phyloP scores from a whole-genome alignment of 2,329 filamentous ascomycete genomes.

The Volutella citrinella region DNA sequence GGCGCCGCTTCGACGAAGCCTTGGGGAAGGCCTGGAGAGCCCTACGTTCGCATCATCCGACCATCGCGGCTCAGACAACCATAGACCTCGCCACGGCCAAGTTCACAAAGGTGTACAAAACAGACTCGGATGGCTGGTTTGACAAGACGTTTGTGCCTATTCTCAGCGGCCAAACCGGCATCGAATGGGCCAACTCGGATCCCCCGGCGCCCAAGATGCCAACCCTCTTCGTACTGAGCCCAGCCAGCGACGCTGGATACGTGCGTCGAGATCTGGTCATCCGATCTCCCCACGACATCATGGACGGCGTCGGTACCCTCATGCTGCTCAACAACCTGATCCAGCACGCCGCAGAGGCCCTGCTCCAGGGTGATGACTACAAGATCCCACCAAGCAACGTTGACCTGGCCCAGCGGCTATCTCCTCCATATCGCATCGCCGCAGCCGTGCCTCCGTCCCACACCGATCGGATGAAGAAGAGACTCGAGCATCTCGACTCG shows the following conservation, averaged over 20 bases:
- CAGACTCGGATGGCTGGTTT: constrained; percentile 24
- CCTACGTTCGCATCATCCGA: constrained; percentile 31
- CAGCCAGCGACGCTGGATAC: neutral
- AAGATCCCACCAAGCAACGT: constrained; percentile 16
- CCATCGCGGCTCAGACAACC: constrained; percentile 27
- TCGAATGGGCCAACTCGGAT: constrained; percentile 33
- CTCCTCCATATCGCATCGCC: constrained; percentile 10
- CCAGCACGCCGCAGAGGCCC: constrained; percentile 20
- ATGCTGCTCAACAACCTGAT: constrained; percentile 31
- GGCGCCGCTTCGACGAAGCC: constrained; percentile 31
- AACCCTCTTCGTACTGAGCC: constrained; percentile 31
- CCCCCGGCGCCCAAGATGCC: constrained; percentile 29
- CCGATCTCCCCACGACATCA: constrained; percentile 36
- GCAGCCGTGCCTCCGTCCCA: too few relatives aligned
- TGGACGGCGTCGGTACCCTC: constrained; percentile 38
- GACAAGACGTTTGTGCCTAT: constrained; percentile 27
- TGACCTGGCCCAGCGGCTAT: constrained; percentile 14
- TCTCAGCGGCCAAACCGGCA: constrained; percentile 20
- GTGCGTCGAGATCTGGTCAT: constrained; percentile 31
- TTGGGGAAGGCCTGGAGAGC: constrained; percentile 32
- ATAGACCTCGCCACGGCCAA: constrained; percentile 14
- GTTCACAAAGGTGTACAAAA: constrained; percentile 28
- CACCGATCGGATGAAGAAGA: too few relatives aligned
- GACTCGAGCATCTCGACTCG: too few relatives aligned
- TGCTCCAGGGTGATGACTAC: constrained; percentile 9